Evolutionary conservation across 2,329 filamentous ascomycete species (phyloP), one percentile per base, ranked within the genome.

Genomic region (Furcasterigmium furcatum): DNA sequence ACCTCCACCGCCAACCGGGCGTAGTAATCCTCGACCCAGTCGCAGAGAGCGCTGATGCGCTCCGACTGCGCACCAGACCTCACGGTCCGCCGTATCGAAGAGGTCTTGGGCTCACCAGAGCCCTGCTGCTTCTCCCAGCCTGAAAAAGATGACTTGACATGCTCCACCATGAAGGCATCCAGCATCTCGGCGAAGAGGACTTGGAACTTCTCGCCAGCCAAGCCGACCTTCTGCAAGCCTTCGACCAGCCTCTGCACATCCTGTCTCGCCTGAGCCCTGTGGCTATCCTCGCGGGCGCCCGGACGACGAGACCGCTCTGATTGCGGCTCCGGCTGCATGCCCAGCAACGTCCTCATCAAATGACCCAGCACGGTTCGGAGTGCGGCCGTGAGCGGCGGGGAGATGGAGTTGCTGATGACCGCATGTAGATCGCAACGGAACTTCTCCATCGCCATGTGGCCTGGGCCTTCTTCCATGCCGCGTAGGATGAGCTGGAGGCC

Each of bases 121-220:
- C 32, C 43, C 47, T 36, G 34, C 19, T 18, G n/a, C 3, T 18
- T 14, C 46, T 58, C 51, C 81, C 87, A 91, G 3, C 84, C 79
- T 46, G 80, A 72, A 57, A 83, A 89, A 7, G 77, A 78, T 41
- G 73, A 71, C 32, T 69, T 68, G 34, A 91, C 77, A 54, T 84
- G 86, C 12, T 76, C 69, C 36, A 75, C 74, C 72, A 91, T 82
- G 47, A 84, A 72, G 29, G 68, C 67, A 58, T 89, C 77, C 73
- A 90, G 84, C 21, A 86, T 74, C 60, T 86, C 82, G 14, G 85
- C 87, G 56, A 90, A 85, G 29, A 87, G 71, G 24, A 85, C 76
- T 57, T 90, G 84, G 43, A 87, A 87, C 41, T 70, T 73, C 55
- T 87, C 82, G 21, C 84, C 85, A 2, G 82, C 82, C 16, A 91